Evolutionary conservation across 2,329 filamentous ascomycete genomes (phyloP), one percentile per base, ranked within the genome.

Genomic region (Phoma sp.): DNA sequence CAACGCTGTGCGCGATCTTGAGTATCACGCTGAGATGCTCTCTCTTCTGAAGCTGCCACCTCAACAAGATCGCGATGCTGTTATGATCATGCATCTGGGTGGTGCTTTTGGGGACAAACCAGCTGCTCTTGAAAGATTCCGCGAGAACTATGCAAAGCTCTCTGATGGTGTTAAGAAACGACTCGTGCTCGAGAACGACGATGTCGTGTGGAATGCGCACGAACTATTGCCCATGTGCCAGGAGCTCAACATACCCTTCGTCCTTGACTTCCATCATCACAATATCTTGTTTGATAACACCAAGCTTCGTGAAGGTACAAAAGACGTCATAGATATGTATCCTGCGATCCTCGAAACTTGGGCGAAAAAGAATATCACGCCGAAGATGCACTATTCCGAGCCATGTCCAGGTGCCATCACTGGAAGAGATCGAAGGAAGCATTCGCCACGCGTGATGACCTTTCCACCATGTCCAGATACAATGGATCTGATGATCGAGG

Each of bases 401-500:
- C 89, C 87, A 0, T 86, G 84, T 7, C 81, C 88, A 0, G 80
- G 85, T n/a, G 91, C 92, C 1, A 83, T 96, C 36, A 96, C 92
- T 0, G 83, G 83, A 0, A 83, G 86, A 0, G 89, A 96, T 61
- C 82, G 93, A 25, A 84, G 93, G 54, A 97, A 96, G 74, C 93
- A 98, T 69, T 91, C 87, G 32, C 83, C 91, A 0, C 84, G 93
- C 7, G 91, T 96, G 1, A 82, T 82, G 60, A 89, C 87, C 0
- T 75, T 98, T 0, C 93, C 93, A 0, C 93, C 93, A 0, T 97
- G 93, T 66, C 82, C 87, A 4, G 79, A 85, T 1, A 87, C 89
- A 29, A 95, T 96, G 89, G 93, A 97, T 69, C 80, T 98, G n/a
- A 98, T 98, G 93, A 97, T 98, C 56, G 93, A 98, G 77, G 93